Evolutionary conservation across 257 asterid species (phyloP).

Genomic region (Solanum dulcamara): DNA sequence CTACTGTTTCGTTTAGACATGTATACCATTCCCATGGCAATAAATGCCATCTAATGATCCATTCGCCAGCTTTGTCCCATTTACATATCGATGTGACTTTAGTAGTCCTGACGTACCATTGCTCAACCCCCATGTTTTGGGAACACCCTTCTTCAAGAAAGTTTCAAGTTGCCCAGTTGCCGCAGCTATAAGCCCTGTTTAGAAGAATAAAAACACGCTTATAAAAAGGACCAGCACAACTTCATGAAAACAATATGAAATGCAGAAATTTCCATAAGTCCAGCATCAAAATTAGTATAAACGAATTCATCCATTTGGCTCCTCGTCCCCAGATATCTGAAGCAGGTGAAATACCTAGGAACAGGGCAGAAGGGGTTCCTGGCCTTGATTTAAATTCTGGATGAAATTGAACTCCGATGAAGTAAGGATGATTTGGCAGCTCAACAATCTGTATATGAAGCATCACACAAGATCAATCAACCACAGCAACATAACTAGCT

Average conservation of each 20-base stretch:
- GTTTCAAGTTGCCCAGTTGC: constrained; percentile 26
- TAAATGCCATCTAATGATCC: constrained; percentile 18
- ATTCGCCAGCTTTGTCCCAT: constrained; percentile 16
- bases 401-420: constrained; percentile 37
- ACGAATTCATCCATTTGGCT: neutral
- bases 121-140: neutral
- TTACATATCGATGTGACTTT: constrained; percentile 11
- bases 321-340: neutral
- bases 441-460: constrained; percentile 24
- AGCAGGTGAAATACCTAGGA: constrained; percentile 22
- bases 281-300: neutral
- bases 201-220: neutral
- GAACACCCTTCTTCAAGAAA: constrained; percentile 9
- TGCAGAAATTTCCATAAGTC: neutral
- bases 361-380: constrained; percentile 30
- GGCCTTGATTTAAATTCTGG: constrained; percentile 45
- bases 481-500: neutral
- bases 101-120: constrained; percentile 8
- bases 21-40: constrained; percentile 22
- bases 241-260: neutral
- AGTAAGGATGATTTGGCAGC: constrained; percentile 34
- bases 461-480: neutral
- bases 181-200: constrained; percentile 35
- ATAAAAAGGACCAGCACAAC: neutral
- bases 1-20: constrained; percentile 4